Percentiles rank a stretch among this genome's conserved stretches.
Conservation (phyloP, 306 rosid genomes). For the Ziziphus jujuba region DNA sequence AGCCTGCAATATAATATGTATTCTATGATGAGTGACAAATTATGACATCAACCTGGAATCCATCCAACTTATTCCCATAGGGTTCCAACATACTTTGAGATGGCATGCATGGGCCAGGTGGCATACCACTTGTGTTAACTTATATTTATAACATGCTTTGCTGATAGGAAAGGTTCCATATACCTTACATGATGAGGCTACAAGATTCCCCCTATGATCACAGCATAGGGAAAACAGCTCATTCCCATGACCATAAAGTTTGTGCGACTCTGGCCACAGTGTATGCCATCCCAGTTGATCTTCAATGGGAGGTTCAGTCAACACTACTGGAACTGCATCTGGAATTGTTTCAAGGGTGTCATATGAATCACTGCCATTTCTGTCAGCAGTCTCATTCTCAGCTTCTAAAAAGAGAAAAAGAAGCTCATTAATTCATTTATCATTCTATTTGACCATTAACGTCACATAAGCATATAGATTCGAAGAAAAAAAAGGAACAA, state of each 20-base stretch:
- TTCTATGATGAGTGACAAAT: conserved; percentile 5
- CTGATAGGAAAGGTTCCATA: conserved; percentile 21
- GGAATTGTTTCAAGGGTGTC: conserved; percentile 92
- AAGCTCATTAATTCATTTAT: conserved; percentile 16
- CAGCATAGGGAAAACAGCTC: conserved; percentile 87
- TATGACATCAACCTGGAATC: neutral
- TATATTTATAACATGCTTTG: too few relatives aligned
- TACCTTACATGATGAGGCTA: conserved; percentile 98
- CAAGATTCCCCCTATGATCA: conserved; percentile 79
- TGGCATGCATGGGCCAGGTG: neutral
- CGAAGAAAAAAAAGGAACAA: neutral
- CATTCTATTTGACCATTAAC: neutral
- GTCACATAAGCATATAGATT: neutral
- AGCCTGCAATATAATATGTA: conserved; percentile 50
- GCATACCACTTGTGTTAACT: too few relatives aligned
- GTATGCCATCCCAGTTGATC: conserved; percentile 98
- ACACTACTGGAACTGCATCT: conserved; percentile 75
- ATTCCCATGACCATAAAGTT: conserved; percentile 97
- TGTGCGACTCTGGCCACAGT: conserved; percentile 97
- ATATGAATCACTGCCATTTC: conserved; percentile 53
- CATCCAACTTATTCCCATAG: neutral
- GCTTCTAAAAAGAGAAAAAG: conserved; percentile 50
- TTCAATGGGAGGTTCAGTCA: conserved; percentile 93
- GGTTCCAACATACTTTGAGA: neutral
- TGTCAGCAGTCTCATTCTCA: conserved; percentile 41